Conservation (phyloP, 1,139 yeast genomes). For the Kluyveromyces sp. region DNA sequence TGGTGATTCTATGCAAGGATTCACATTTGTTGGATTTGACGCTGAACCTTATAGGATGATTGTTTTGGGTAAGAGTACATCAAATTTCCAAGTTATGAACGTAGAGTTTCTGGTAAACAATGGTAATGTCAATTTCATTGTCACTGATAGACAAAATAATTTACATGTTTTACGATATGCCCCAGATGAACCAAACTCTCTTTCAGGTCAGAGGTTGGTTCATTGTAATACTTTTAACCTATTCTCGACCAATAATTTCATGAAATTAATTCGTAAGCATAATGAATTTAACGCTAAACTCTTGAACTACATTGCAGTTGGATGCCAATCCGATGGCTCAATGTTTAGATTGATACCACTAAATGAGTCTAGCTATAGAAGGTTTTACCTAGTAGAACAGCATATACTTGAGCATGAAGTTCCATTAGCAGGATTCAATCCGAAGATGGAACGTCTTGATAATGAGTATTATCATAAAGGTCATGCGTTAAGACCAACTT, state of each 20-base stretch:
- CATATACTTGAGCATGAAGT: constrained; percentile 60
- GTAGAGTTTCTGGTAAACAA: constrained; percentile 70
- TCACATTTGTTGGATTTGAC: constrained; percentile 83
- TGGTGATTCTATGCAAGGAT: constrained; percentile 76
- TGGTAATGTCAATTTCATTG: constrained; percentile 56
- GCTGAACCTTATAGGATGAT: constrained; percentile 91
- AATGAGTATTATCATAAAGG: constrained; percentile 29
- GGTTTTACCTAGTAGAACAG: constrained; percentile 80
- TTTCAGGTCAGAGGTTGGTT: constrained; percentile 70
- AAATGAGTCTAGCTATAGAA: constrained; percentile 64
- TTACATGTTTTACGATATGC: constrained; percentile 78
- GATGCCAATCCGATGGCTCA: constrained; percentile 74
- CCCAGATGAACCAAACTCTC: constrained; percentile 82
- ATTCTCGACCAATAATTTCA: constrained; percentile 53
- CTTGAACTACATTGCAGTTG: constrained; percentile 46
- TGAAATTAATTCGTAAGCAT: constrained; percentile 46
- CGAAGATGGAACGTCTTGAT: constrained; percentile 58
- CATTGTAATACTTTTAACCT: constrained; percentile 65
- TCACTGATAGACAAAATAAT: constrained; percentile 64
- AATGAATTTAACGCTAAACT: constrained; percentile 17
- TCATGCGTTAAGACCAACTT: constrained; percentile 41
- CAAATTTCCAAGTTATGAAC: constrained; percentile 47
- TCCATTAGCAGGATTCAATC: constrained; percentile 76
- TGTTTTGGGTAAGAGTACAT: constrained; percentile 66
- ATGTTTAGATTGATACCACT: constrained; percentile 70